Evolutionary conservation across 1,284 basidiomycete species (phyloP).

Genomic region (Moesziomyces globuligerus): DNA sequence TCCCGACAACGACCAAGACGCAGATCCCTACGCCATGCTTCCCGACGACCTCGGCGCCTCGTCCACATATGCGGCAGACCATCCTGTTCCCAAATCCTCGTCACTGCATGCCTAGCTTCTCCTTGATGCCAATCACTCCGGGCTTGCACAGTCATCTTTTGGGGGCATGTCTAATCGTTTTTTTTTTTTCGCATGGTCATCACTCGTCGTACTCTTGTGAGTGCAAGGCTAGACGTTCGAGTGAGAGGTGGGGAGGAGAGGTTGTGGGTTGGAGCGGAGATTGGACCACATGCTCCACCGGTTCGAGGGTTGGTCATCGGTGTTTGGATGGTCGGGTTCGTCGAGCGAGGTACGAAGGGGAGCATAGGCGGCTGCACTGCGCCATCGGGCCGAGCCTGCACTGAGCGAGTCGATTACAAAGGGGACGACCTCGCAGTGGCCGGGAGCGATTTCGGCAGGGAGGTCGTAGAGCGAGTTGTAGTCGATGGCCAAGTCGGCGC

Average conservation of each 20-base stretch:
- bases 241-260: background rate
- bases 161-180: background rate
- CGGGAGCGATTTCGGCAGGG: slow-evolving; percentile 32
- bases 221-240: background rate
- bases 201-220: slow-evolving; percentile 13
- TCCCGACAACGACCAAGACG: slow-evolving; percentile 16
- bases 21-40: slow-evolving; percentile 49
- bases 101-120: background rate
- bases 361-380: background rate
- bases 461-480: slow-evolving; percentile 91
- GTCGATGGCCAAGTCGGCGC: slow-evolving; percentile 84
- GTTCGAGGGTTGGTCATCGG: slow-evolving; percentile 1
- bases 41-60: slow-evolving; percentile 29
- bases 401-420: slow-evolving; percentile 22
- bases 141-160: slow-evolving; percentile 2
- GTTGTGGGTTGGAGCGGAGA: background rate
- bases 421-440: slow-evolving; percentile 28
- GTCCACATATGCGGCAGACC: slow-evolving; percentile 19
- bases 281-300: slow-evolving; percentile 35
- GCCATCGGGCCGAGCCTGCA: background rate
- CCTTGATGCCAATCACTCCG: no score
- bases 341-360: background rate
- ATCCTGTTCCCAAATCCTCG: slow-evolving; percentile 16
- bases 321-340: slow-evolving; percentile 10
- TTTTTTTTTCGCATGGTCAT: background rate